Evolutionary conservation across 2,329 filamentous ascomycete species (phyloP).

Genomic region (Penicillium freii): DNA sequence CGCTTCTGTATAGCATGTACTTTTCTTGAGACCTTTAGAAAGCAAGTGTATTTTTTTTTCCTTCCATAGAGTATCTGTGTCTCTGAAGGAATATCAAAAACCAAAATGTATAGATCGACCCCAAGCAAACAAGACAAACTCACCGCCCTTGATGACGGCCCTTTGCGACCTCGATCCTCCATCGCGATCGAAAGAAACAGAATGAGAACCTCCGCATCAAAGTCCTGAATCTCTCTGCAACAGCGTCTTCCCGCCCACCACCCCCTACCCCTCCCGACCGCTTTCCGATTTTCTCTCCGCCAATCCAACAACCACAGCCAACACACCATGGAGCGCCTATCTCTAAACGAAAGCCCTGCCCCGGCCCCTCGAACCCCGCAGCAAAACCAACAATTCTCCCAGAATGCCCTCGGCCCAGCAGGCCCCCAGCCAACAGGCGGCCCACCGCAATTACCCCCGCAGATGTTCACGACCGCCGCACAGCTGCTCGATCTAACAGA

Average conservation of each 20-base stretch:
- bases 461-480: constrained; percentile 98
- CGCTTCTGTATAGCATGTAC: constrained; percentile 10
- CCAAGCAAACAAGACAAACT: constrained; percentile 26
- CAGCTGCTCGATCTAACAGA: constrained; percentile 95
- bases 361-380: constrained; percentile 26
- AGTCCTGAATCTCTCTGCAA: background rate
- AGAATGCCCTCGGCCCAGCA: constrained; percentile 30
- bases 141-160: constrained; percentile 20
- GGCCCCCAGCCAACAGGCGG: constrained; percentile 35
- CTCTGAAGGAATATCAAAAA: background rate
- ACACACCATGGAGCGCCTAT: constrained; percentile 37
- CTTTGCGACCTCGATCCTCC: constrained; percentile 8
- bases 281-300: constrained; percentile 13
- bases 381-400: constrained; percentile 28
- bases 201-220: constrained; percentile 15
- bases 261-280: background rate
- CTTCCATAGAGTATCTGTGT: background rate
- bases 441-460: constrained; percentile 59
- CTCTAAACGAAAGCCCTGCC: constrained; percentile 34
- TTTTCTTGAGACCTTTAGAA: constrained; percentile 1
- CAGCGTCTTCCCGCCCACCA: background rate
- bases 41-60: background rate
- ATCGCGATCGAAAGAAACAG: constrained; percentile 11
- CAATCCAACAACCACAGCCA: constrained; percentile 4
- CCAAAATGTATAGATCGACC: background rate